Percentiles rank a stretch among this genome's conserved stretches.
Evolutionary conservation across 2,329 filamentous ascomycete species (phyloP).

Genomic region (Colletotrichum gigasporum): DNA sequence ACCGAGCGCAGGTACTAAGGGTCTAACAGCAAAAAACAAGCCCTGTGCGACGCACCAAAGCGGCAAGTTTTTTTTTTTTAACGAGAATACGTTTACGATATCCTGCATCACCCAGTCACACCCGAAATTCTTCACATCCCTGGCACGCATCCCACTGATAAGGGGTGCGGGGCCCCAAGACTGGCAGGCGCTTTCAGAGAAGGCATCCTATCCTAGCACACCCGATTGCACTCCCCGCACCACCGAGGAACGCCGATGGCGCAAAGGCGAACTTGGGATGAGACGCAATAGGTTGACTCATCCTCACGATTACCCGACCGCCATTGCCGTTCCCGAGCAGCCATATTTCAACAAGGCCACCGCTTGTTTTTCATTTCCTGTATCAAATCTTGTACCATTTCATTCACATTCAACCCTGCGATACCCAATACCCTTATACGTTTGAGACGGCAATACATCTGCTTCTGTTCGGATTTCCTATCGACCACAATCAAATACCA

Average conservation of each 20-base stretch:
- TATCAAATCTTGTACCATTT: conserved; percentile 23
- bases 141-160: conserved; percentile 18
- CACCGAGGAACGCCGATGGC: neutral
- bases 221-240: conserved; percentile 1
- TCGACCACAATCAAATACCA: neutral
- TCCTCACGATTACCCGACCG: conserved; percentile 3
- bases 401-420: conserved; percentile 10
- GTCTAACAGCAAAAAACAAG: neutral
- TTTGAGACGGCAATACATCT: conserved; percentile 10
- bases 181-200: neutral
- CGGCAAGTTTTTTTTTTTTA: neutral
- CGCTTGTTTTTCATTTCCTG: neutral
- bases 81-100: conserved; percentile 22
- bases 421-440: conserved; percentile 27
- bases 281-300: conserved; percentile 26
- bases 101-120: conserved; percentile 25
- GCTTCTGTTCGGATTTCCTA: neutral
- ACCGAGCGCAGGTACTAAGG: neutral
- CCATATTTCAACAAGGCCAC: neutral
- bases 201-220: neutral
- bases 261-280: neutral
- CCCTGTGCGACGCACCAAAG: conserved; percentile 22
- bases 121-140: conserved; percentile 20
- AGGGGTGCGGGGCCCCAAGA: conserved; percentile 11
- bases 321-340: neutral